Conservation (phyloP, 345 rosid species). For the Salix suchowensis region DNA sequence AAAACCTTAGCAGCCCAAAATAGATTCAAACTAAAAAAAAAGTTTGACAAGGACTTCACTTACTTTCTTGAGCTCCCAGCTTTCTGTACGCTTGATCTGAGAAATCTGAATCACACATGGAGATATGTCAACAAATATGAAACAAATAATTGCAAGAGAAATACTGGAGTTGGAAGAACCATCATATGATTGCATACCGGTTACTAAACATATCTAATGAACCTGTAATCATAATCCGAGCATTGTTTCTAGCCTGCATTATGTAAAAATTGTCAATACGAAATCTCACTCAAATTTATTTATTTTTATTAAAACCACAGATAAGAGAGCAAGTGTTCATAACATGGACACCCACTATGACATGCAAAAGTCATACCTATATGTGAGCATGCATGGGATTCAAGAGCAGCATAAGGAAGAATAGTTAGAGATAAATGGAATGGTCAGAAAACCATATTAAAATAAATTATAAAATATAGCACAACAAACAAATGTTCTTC, state of each 20-base stretch:
- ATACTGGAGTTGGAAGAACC: conserved; percentile 1
- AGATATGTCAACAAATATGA: conserved; percentile 5
- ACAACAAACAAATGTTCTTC: neutral
- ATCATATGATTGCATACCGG: conserved; percentile 32
- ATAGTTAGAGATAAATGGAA: neutral
- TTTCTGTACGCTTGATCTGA: conserved; percentile 55
- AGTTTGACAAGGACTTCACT: conserved; percentile 11
- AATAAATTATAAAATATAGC: neutral
- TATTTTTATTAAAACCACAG: neutral
- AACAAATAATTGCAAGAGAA: neutral
- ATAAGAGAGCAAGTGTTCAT: neutral
- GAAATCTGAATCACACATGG: conserved; percentile 33
- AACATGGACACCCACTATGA: neutral
- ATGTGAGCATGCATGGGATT: neutral
- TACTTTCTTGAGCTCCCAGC: conserved; percentile 48
- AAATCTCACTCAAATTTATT: neutral
- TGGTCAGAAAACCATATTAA: neutral
- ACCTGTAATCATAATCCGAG: conserved; percentile 60
- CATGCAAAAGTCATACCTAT: neutral
- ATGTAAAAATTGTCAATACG: neutral
- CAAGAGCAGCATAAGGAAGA: neutral
- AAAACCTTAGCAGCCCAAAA: neutral
- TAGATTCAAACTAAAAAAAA: neutral
- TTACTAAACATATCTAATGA: conserved; percentile 60
- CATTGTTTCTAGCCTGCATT: conserved; percentile 74